Evolutionary conservation across 345 rosid genomes (phyloP), one percentile per base, ranked within the genome.

Genomic region (Toxicodendron radicans): DNA sequence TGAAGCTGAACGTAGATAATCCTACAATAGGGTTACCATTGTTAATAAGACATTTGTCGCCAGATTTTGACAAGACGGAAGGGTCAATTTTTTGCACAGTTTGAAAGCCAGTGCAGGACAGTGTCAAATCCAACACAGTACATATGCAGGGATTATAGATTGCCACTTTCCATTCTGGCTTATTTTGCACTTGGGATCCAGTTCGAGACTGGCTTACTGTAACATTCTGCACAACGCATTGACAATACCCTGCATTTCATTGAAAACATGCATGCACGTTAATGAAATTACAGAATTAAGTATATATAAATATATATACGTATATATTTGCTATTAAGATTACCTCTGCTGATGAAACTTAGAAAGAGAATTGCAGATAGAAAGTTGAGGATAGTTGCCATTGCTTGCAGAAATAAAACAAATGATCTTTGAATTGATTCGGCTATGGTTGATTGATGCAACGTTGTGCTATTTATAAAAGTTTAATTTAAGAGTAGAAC

Each of bases 51-150:
- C 79, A 70, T 56, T 53, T 33, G 1, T 35, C 70, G 5, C 41
- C 78, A 14, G 49, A 10, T 43, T 20, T 54, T 5, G 76, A 46
- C 53, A 78, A 23, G 20, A 75, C 17, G 0, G 66, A 52, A 5
- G 78, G 78, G 41, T 73, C 71, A 18, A 73, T 24, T 3, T 24
- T 5, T 58, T 73, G 33, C 2, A 13, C 18, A 0, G 73, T 52
- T 10, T 73, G 75, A 58, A 82, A 79, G 9, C 75, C 80, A 14
- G 33, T 23, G 20, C 78, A 76, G 17, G 27, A 49, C 62, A 82
- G 14, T n/a, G 14, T 68, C 61, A 73, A 1, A 11, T 58, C 10
- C 51, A 1, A 0, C 33, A 56, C 21, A 6, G 23, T 3, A 48
- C 80, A 79, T 8, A 1, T 4, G 20, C 80, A 78, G 6, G 60